Conservation (phyloP, 2,329 filamentous ascomycete species). For the Amauroascus verrucosus region DNA sequence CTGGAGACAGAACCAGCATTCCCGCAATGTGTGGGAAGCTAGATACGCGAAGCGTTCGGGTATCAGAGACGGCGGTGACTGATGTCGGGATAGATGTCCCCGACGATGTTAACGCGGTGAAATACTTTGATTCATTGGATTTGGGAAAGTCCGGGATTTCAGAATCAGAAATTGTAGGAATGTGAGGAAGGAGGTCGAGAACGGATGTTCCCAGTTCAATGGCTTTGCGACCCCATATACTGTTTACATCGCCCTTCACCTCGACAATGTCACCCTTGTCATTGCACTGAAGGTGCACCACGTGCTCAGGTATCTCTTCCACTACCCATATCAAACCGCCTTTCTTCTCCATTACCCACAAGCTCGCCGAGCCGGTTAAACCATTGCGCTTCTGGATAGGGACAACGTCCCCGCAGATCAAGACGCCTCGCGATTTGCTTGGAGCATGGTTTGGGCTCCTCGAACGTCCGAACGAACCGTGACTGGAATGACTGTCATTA, state of each 20-base stretch:
- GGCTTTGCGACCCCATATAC: conserved; percentile 72
- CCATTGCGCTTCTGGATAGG: conserved; percentile 95
- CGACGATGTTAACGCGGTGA: conserved; percentile 64
- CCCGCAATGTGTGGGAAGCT: conserved; percentile 96
- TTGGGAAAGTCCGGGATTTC: conserved; percentile 64
- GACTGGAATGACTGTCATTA: conserved; percentile 34
- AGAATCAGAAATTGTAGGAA: conserved; percentile 62
- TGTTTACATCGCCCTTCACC: conserved; percentile 63
- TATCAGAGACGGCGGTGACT: conserved; percentile 60
- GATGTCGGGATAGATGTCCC: conserved; percentile 75
- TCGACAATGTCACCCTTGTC: conserved; percentile 63
- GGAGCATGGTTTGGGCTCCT: conserved; percentile 56
- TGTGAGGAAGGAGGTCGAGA: conserved; percentile 65
- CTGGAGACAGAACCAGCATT: conserved; percentile 81
- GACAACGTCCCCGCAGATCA: conserved; percentile 95
- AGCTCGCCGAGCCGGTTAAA: conserved; percentile 76
- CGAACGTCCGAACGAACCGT: neutral
- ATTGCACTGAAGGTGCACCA: conserved; percentile 65
- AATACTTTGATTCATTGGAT: conserved; percentile 62
- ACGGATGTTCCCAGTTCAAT: conserved; percentile 61
- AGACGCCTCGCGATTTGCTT: conserved; percentile 72
- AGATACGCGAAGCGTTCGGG: conserved; percentile 69
- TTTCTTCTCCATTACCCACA: conserved; percentile 98
- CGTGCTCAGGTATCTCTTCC: conserved; percentile 94
- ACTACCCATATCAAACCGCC: conserved; percentile 93